Conservation (phyloP, 768 basidiomycete species). For the Lactifluus rugatus region DNA sequence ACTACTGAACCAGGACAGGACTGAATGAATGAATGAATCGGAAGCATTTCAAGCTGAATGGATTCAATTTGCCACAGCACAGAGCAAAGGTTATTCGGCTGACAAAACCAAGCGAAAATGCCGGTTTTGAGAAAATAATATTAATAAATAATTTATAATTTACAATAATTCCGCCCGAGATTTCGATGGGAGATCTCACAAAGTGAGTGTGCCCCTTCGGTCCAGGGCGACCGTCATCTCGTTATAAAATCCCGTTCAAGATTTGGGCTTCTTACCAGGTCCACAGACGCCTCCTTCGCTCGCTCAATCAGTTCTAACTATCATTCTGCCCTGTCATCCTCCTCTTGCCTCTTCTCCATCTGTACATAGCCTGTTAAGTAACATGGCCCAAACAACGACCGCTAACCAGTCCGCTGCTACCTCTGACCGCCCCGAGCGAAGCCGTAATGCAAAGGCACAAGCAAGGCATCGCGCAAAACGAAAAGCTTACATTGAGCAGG, state of each 20-base stretch:
- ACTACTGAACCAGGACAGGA: too few species aligned
- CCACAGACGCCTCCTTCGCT: slow-evolving; percentile 1
- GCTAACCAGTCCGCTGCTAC: background rate
- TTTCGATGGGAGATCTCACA: slow-evolving; percentile 3
- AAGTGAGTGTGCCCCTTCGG: slow-evolving; percentile 2
- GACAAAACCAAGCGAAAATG: slow-evolving; percentile 19
- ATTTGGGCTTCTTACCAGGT: background rate
- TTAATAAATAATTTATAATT: background rate
- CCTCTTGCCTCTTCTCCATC: background rate
- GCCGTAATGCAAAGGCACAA: slow-evolving; percentile 83
- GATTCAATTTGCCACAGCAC: background rate
- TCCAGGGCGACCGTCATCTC: slow-evolving; percentile 8
- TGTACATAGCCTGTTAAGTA: background rate
- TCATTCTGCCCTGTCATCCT: too few species aligned
- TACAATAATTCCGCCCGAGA: slow-evolving; percentile 5
- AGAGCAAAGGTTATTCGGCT: slow-evolving; percentile 14
- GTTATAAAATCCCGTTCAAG: slow-evolving; percentile 16
- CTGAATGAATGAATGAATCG: slow-evolving; percentile 1
- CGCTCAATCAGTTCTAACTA: too few species aligned
- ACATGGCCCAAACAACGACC: slow-evolving; percentile 7
- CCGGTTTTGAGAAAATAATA: slow-evolving; percentile 9
- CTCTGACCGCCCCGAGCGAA: slow-evolving; percentile 48
- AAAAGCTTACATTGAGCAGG: slow-evolving; percentile 90
- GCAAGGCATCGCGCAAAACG: slow-evolving; percentile 85
- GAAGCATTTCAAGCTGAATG: slow-evolving; percentile 9